phyloP scores from a whole-genome alignment of 164 flowering plant species.

The Santalum album region DNA sequence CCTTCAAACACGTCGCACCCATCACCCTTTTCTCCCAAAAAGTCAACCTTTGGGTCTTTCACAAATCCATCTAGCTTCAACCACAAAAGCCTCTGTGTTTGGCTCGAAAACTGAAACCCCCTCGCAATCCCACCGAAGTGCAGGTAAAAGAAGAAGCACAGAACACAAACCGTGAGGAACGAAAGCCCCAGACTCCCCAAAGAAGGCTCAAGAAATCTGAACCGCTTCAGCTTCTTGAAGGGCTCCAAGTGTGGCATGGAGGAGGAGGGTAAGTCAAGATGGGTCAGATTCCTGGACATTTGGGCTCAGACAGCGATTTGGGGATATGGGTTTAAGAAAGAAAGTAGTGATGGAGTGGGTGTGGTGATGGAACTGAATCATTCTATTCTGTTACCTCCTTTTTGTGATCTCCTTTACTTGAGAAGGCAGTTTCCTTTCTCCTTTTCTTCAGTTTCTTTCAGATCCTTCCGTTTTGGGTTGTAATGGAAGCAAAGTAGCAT shows the following conservation, averaged over 20 bases:
- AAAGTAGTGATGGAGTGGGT: not conserved
- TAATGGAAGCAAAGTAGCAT: slow-evolving; percentile 37
- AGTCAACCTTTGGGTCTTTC: slow-evolving; percentile 18
- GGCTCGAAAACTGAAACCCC: slow-evolving; percentile 23
- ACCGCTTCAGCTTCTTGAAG: slow-evolving; percentile 45
- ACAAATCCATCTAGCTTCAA: slow-evolving; percentile 15
- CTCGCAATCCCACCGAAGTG: slow-evolving; percentile 42
- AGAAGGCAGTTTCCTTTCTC: slow-evolving; percentile 16
- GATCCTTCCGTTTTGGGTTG: slow-evolving; percentile 11
- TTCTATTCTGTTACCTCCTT: not conserved
- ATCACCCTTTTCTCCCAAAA: slow-evolving; percentile 23
- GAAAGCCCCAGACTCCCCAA: slow-evolving; percentile 48
- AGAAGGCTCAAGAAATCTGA: slow-evolving; percentile 45
- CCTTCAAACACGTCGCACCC: slow-evolving; percentile 72
- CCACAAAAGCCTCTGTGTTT: slow-evolving; percentile 36
- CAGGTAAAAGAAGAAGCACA: slow-evolving; percentile 57
- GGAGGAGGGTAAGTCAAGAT: slow-evolving; percentile 9
- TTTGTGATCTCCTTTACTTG: slow-evolving; percentile 21
- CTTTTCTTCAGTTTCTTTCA: not conserved
- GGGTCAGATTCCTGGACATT: slow-evolving; percentile 23
- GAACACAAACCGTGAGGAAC: slow-evolving; percentile 28
- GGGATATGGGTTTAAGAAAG: slow-evolving; percentile 1
- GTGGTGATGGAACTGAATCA: not conserved
- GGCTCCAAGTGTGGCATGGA: slow-evolving; percentile 18
- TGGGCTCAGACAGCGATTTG: not conserved